Evolutionary conservation across 495 filamentous ascomycete genomes (phyloP).

Genomic region (Antarctomyces pellizariae): DNA sequence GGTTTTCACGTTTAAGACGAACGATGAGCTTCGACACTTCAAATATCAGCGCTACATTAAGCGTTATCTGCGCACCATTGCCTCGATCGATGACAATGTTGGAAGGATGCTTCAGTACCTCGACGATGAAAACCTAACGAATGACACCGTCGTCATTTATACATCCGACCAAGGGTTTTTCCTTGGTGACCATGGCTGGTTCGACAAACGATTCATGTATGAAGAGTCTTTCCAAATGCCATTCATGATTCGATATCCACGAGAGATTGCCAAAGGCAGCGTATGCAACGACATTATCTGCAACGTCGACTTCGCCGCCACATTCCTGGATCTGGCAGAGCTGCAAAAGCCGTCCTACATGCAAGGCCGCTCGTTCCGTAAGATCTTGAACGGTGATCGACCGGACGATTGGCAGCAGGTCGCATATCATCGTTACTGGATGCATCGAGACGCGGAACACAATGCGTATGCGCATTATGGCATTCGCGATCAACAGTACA

Average conservation of each 20-base stretch:
- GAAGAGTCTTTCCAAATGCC: conserved; percentile 25
- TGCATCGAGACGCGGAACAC: conserved; percentile 20
- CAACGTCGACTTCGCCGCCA: conserved; percentile 24
- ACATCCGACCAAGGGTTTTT: conserved; percentile 25
- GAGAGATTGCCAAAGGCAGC: conserved; percentile 12
- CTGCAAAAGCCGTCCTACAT: conserved; percentile 18
- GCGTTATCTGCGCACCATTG: conserved; percentile 21
- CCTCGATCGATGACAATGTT: conserved; percentile 21
- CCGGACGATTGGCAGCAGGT: conserved; percentile 20
- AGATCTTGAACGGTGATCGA: conserved; percentile 12
- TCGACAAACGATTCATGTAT: conserved; percentile 25
- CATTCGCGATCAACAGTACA: conserved; percentile 19
- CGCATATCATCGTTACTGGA: conserved; percentile 24
- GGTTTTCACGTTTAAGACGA: conserved; percentile 16
- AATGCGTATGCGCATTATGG: conserved; percentile 21
- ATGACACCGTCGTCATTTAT: conserved; percentile 21
- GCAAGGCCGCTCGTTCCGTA: conserved; percentile 18
- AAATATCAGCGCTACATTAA: conserved; percentile 26
- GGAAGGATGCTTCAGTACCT: conserved; percentile 19
- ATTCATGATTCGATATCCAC: conserved; percentile 19
- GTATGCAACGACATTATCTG: conserved; percentile 19
- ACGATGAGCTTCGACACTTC: conserved; percentile 18
- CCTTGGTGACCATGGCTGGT: conserved; percentile 25
- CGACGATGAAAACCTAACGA: conserved; percentile 13
- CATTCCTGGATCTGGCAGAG: conserved; percentile 17